Evolutionary conservation across 352 stramenopile species (phyloP).

Genomic region (Globisporangium heterothallicum): DNA sequence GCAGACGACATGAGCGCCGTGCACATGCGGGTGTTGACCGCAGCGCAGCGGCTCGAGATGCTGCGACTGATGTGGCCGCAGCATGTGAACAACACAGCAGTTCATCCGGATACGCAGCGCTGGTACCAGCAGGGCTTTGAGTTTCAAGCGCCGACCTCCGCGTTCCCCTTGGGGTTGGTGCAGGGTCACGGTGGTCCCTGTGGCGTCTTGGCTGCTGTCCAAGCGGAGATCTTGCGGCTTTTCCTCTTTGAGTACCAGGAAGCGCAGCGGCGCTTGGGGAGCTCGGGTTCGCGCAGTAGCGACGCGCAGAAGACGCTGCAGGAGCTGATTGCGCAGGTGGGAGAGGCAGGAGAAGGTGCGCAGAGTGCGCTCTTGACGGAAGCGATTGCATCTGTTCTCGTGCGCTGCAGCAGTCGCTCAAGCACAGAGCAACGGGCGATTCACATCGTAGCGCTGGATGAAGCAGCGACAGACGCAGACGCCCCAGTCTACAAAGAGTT

Average conservation of each 20-base stretch:
- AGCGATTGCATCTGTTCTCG: constrained; percentile 27
- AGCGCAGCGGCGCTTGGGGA: background rate
- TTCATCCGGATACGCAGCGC: constrained; percentile 28
- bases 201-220: constrained; percentile 73
- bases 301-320: constrained; percentile 6
- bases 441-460: constrained; percentile 16
- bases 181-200: constrained; percentile 77
- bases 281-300: background rate
- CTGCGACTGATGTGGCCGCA: constrained; percentile 42
- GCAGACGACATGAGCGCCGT: too few relatives aligned
- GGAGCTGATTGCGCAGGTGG: constrained; percentile 6
- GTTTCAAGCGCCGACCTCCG: constrained; percentile 21
- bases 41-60: constrained; percentile 2
- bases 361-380: constrained; percentile 9
- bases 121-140: constrained; percentile 61
- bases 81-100: constrained; percentile 1
- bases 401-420: constrained; percentile 19
- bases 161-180: constrained; percentile 58
- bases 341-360: background rate
- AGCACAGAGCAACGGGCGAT: constrained; percentile 14
- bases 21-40: constrained; percentile 3
- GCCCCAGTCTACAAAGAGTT: constrained; percentile 10
- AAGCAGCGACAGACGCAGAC: background rate
- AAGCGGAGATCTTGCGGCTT: constrained; percentile 61
- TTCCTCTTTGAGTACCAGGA: constrained; percentile 38